These are phyloP conservation scores for Pseudocercospora vitis DNA, from an alignment of 2,329 filamentous ascomycete species.

Conservation along the genomic window DNA sequence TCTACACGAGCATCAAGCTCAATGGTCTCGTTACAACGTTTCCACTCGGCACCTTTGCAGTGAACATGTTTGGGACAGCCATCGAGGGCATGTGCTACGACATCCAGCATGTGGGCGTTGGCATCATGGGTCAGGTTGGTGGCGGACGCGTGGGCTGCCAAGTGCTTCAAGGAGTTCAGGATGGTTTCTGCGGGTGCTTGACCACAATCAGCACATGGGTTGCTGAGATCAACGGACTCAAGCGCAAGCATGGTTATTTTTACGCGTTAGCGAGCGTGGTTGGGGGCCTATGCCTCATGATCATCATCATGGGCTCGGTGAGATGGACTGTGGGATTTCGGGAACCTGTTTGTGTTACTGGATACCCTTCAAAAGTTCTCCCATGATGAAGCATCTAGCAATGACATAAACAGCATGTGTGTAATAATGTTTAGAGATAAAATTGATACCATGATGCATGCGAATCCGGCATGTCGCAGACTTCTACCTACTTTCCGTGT, in stretches of 20 bases:
- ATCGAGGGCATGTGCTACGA: constrained; percentile 77
- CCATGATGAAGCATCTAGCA: constrained; percentile 20
- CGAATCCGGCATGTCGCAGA: neutral
- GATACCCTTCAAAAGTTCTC: constrained; percentile 34
- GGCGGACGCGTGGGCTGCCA: constrained; percentile 47
- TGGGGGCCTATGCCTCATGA: constrained; percentile 58
- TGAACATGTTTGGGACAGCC: constrained; percentile 75
- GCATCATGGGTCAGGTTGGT: constrained; percentile 41
- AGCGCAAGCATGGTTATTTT: constrained; percentile 60
- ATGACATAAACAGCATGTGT: neutral
- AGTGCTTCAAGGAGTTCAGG: constrained; percentile 49
- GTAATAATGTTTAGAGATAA: constrained; percentile 1
- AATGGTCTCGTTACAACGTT: constrained; percentile 68
- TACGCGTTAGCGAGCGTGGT: constrained; percentile 66
- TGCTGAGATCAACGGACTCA: constrained; percentile 44
- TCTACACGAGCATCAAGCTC: constrained; percentile 69
- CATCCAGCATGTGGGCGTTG: constrained; percentile 62
- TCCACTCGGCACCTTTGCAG: constrained; percentile 80
- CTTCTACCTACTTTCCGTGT: constrained; percentile 8
- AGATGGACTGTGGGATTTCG: constrained; percentile 61
- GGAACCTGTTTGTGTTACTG: constrained; percentile 39
- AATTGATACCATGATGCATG: neutral
- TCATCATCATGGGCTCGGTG: constrained; percentile 73
- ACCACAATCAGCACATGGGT: constrained; percentile 53
- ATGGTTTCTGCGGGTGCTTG: constrained; percentile 51